These are phyloP conservation scores for Actinomortierella ambigua DNA, from an alignment of 371 early-diverging fungal species.

Conservation along the genomic window DNA sequence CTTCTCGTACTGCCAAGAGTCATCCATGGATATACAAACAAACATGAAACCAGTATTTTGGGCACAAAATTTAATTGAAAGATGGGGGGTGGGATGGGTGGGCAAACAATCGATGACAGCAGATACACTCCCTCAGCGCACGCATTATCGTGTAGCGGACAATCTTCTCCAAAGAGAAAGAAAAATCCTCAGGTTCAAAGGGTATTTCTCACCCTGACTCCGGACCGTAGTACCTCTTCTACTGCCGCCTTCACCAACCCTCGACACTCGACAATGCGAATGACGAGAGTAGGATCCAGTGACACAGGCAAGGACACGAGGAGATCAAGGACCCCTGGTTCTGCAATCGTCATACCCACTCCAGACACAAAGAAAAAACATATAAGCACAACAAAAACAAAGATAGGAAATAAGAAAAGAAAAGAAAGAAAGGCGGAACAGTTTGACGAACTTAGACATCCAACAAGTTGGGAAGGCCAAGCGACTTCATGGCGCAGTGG, in stretches of 20 bases:
- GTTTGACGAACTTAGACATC: slow-evolving; percentile 10
- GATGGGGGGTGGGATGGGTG: too few relatives aligned
- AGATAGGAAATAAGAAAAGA: not conserved
- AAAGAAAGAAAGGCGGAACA: not conserved
- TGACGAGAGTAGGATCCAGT: slow-evolving; percentile 4
- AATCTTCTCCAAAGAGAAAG: not conserved
- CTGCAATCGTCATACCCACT: slow-evolving; percentile 15
- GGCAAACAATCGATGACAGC: too few relatives aligned
- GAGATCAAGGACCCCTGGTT: slow-evolving; percentile 50
- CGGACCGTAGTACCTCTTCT: slow-evolving; percentile 7
- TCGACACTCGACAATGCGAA: not conserved
- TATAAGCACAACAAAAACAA: not conserved
- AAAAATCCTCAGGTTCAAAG: slow-evolving; percentile 44
- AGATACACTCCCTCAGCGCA: slow-evolving; percentile 44
- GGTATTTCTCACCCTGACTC: slow-evolving; percentile 47
- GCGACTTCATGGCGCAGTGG: slow-evolving; percentile 54
- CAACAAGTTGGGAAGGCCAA: slow-evolving; percentile 38
- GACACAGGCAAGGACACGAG: slow-evolving; percentile 11
- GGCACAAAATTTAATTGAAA: too few relatives aligned
- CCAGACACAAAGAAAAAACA: slow-evolving; percentile 10
- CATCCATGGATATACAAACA: too few relatives aligned
- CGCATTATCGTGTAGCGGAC: slow-evolving; percentile 45
- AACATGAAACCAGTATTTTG: too few relatives aligned
- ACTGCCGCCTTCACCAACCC: slow-evolving; percentile 26
- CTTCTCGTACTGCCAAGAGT: too few relatives aligned